phyloP scores from a whole-genome alignment of 1,284 basidiomycete species.

The Apiotrichum domesticum region DNA sequence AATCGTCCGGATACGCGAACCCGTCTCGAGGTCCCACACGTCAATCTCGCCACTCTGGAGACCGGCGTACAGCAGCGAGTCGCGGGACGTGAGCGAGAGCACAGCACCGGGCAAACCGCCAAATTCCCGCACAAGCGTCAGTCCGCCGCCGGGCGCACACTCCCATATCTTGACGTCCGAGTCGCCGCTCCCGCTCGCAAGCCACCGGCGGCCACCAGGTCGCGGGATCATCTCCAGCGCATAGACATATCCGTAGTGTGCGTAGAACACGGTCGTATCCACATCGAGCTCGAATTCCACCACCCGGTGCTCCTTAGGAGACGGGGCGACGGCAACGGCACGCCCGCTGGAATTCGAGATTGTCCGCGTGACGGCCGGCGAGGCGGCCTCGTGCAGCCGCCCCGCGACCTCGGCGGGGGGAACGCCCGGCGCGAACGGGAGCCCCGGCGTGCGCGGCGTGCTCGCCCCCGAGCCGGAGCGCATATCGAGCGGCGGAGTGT shows the following conservation, averaged over 20 bases:
- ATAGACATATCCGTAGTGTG: constrained; percentile 92
- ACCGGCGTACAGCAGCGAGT: constrained; percentile 81
- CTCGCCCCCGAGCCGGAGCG: constrained; percentile 26
- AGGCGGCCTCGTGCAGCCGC: not conserved
- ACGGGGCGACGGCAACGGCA: not conserved
- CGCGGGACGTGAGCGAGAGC: constrained; percentile 67
- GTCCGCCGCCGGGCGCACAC: constrained; percentile 49
- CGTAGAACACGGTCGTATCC: constrained; percentile 69
- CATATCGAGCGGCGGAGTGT: constrained; percentile 28
- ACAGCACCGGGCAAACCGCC: constrained; percentile 51
- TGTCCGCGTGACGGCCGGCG: too few species aligned
- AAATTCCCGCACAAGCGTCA: constrained; percentile 27
- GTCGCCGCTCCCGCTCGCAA: constrained; percentile 82
- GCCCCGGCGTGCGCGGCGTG: constrained; percentile 24
- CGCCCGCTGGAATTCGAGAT: not conserved
- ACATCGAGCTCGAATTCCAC: constrained; percentile 54
- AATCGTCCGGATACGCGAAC: constrained; percentile 74
- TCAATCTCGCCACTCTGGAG: constrained; percentile 90
- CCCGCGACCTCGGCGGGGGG: constrained; percentile 15
- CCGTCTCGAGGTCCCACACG: constrained; percentile 85
- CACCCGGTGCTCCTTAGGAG: constrained; percentile 13
- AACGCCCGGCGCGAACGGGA: constrained; percentile 4
- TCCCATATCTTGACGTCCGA: constrained; percentile 86
- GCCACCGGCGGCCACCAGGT: constrained; percentile 51
- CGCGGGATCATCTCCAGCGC: constrained; percentile 60